Base-by-base conservation (phyloP, 805 yeast genomes). In the Saccharomycopsis amapae region DNA sequence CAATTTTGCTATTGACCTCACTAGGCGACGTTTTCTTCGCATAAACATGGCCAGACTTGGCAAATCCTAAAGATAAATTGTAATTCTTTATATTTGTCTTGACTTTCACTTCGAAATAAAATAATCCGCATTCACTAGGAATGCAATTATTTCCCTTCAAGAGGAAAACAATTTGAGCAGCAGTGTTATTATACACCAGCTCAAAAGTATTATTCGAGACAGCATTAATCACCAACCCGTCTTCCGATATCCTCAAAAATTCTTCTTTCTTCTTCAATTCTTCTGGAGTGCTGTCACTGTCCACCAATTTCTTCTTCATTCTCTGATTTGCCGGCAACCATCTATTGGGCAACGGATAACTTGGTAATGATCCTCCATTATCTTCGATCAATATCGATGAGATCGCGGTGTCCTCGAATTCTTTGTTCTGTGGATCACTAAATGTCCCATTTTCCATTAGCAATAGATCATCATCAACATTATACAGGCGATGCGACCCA, bases 41-140 rank as follows among this genome's bases (percentile, higher is more conserved):
- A 12, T 31, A 7, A 9, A 23, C 18, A 12, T 22, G 13, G 10
- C 31, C 25, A 13, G 36, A 24, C 32, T 38, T 34, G 13, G 48
- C 45, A 32, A 46, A 50, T 3, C 53, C 53, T 18, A 50, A 17
- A 1, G 51, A 44, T 19, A 47, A 36, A 38, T 50, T 47, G 39
- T 50, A 50, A 23, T 40, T 15, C 26, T 38, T 46, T 2, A 50
- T 38, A 12, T 34, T 30, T 5, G 51, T 43, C 6, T 44, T 44
- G 35, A 50, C 47, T 24, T 37, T 44, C 12, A 50, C 25, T 24
- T 50, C 53, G 33, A 32, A 50, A 28, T 50, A 50, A 36, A 50
- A 50, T 4, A 47, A 17, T 12, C 51, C 51, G n/a, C 37, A 40
- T 12, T 43, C 42, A 2, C 26, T 20, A 6, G 51, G 46, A 7